Base-by-base conservation (phyloP, 1,139 yeast genomes). In the Lodderomyces margitis region DNA sequence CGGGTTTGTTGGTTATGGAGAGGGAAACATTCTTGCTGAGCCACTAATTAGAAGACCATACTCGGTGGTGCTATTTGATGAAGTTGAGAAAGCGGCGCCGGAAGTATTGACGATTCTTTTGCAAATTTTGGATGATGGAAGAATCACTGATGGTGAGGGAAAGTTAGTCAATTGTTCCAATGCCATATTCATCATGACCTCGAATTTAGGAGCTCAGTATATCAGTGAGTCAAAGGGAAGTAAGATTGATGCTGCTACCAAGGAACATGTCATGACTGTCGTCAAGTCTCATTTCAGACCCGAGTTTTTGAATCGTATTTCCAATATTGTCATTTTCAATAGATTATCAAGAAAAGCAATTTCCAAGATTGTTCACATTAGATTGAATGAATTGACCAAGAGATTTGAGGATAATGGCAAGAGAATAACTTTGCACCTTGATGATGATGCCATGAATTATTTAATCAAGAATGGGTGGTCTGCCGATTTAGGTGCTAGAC, bases 81-180 rank as follows among this genome's bases (percentile, higher is more conserved):
- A 92, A 67, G 95, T 92, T 44, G 98, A 92, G 60, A 92, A 92
- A 67, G 99, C 98, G n/a, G 96, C 96, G 2, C 98, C 98, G 1
- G 98, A 92, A 62, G 98, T 94, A 2, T 75, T 92, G 62, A 94
- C 96, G 4, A 83, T 92, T 16, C 74, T 92, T 56, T 74, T 92
- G 54, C 98, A 92, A 62, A 80, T 92, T 64, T 74, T 92, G 48
- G 99, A 94, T 59, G 99, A 94, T 64, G 99, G 98, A 58, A 82
- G 96, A 66, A 82, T 94, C 44, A 87, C 97, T 20, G 85, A 96
- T 19, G 88, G 96, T 40, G 89, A 87, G 59, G 98, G 98, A 58
- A 89, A 91, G 57, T 81, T 88, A 27, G 85, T 94, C 53, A 91
- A 91, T 66, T 89, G 96, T 53, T 83, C 97, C 42, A 92, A 92